These are phyloP conservation scores for Leccinum huronense DNA, from an alignment of 1,284 basidiomycete genomes.

Conservation along the genomic window DNA sequence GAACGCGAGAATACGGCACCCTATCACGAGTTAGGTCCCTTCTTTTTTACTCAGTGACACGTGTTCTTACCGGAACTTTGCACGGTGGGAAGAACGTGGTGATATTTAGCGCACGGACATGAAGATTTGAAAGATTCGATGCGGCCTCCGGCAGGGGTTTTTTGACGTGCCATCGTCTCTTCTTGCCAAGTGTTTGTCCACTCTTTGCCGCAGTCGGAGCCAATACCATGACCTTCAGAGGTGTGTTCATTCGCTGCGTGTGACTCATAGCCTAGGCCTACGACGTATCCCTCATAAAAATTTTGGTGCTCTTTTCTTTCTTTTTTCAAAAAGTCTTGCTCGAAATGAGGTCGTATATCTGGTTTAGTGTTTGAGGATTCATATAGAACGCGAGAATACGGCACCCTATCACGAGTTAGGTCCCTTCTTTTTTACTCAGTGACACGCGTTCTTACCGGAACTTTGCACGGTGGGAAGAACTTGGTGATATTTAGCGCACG, in stretches of 20 bases:
- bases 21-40: constrained; percentile 4
- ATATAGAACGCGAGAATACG: constrained; percentile 11
- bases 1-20: constrained; percentile 13
- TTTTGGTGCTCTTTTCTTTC: not conserved
- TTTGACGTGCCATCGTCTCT: not conserved
- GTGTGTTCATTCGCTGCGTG: constrained; percentile 4
- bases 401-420: constrained; percentile 10
- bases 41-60: not conserved
- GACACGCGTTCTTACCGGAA: not conserved
- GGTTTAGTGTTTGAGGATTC: constrained; percentile 9
- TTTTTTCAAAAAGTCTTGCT: constrained; percentile 16
- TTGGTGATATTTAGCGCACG: constrained; percentile 1
- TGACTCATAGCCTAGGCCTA: constrained; percentile 11
- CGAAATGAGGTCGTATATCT: constrained; percentile 17
- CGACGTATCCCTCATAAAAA: constrained; percentile 10
- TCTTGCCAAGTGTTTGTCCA: not conserved
- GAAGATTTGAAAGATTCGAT: too few relatives aligned
- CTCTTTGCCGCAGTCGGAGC: not conserved
- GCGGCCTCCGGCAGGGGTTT: constrained; percentile 1
- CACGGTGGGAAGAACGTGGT: constrained; percentile 2
- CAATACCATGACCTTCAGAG: not conserved
- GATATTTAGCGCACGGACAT: not conserved
- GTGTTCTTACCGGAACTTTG: not conserved
- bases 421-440: not conserved
- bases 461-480: not conserved